Evolutionary conservation across 2,329 filamentous ascomycete species (phyloP), one percentile per base, ranked within the genome.

Genomic region (Colletotrichum sublineola): DNA sequence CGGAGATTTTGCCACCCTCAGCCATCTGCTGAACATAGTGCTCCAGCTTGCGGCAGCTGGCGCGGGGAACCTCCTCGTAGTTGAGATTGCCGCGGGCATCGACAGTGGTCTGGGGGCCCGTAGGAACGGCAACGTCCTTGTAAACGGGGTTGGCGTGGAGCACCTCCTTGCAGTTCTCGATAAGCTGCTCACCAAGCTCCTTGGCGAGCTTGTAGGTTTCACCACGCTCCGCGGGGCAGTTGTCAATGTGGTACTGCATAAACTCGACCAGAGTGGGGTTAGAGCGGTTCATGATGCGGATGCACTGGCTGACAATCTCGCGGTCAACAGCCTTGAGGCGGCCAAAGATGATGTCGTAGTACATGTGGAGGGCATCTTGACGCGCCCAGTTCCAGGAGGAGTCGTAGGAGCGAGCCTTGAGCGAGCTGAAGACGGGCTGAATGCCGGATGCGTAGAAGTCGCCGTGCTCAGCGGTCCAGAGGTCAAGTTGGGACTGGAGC

Each of bases 171-270:
- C 96, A 98, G 86, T 99, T 99, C 82, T 98, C 94, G 77, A 99
- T 97, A 67, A 99, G 92, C 84, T 97, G 94, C 79, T 94, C 88
- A 46, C 94, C 96, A 33, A 99, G 92, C 83, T 96, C 92, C 86
- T 99, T 97, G 55, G 96, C 96, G n/a, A 99, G 91, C 84, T 96
- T 90, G 84, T 99, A 99, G 1, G 96, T 99, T 85, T 99, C 96
- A 71, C 96, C 96, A 63, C 96, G 93, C 80, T 99, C 95, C 0
- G 95, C 95, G 0, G 96, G 96, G 85, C 96, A 98, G 86, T 98
- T 96, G 79, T 99, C 96, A 79, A 99, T 99, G 85, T 99, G 96
- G 79, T 99, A 98, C 81, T 99, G 96, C 96, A 99, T 99, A 84
- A 98, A 99, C 77, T 99, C 96, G 71, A 99, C 89, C 1, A 99